Evolutionary conservation across 345 rosid genomes (phyloP).

Genomic region (Litchi chinensis): DNA sequence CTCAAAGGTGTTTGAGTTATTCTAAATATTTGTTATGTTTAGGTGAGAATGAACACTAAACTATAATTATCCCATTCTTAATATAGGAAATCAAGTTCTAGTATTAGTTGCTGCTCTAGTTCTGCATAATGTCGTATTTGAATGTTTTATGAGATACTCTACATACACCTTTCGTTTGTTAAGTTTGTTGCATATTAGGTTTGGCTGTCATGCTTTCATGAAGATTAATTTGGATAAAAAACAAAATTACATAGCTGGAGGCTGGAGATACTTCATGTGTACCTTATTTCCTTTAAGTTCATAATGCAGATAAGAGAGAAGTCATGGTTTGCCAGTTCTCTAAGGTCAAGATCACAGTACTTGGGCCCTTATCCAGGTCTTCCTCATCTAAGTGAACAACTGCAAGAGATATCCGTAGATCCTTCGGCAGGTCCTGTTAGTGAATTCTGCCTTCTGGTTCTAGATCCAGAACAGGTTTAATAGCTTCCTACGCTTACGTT

Average conservation of each 20-base stretch:
- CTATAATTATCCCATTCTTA: neutral
- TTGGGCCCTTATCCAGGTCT: conserved; percentile 65
- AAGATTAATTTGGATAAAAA: neutral
- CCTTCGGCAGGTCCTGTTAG: conserved; percentile 67
- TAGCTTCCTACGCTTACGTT: conserved; percentile 8
- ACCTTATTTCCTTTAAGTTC: conserved; percentile 3
- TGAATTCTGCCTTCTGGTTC: conserved; percentile 65
- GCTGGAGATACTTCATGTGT: conserved; percentile 13
- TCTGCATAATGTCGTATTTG: neutral
- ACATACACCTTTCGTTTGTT: neutral
- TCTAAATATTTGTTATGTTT: neutral
- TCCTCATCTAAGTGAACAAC: conserved; percentile 48
- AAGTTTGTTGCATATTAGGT: neutral
- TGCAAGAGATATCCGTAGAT: conserved; percentile 44
- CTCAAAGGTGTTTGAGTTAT: too few species aligned
- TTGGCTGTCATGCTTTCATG: neutral
- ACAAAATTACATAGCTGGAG: neutral
- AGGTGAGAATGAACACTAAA: neutral
- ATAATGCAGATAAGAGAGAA: conserved; percentile 72
- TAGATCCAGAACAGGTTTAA: conserved; percentile 82
- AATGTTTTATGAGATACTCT: neutral
- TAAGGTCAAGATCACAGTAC: conserved; percentile 66
- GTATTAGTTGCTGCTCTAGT: neutral
- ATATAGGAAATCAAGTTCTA: neutral
- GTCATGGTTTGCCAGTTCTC: conserved; percentile 76